Base-by-base conservation (phyloP, 352 stramenopile genomes). In the Phytophthora nicotianae region DNA sequence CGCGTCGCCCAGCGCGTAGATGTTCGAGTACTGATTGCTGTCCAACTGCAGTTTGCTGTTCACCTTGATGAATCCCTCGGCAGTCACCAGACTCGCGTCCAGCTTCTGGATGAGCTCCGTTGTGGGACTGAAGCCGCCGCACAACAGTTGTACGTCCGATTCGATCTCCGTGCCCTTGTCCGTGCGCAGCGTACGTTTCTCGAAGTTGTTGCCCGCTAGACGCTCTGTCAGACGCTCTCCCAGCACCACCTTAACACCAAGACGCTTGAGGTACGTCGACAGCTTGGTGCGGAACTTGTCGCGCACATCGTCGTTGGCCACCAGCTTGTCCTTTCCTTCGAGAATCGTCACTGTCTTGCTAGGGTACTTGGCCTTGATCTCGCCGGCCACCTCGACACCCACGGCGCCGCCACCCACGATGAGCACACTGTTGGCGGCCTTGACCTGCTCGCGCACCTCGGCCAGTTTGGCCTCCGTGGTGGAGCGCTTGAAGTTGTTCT, bases 261-360 rank as follows among this genome's bases (percentile, higher is more conserved):
- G 56, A 5, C 71, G 66, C 5, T 65, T 37, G 0, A 93, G 62
- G 14, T 61, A 38, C 11, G 32, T 38, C 32, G 32, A 38, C 32
- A 38, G 32, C 11, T 38, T 38, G 13, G 4, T 4, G 37, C 71
- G 72, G 51, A 93, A 89, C 60, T 81, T 86, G 45, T 88, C 68
- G 10, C 46, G 47, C 6, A 90, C 45, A 3, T 81, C 68, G 57
- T 75, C 72, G 9, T 53, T 55, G 0, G 63, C 48, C 5, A 89
- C 50, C 24, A 91, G 72, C 29, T 68, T 45, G 0, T 68, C 47
- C 6, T 71, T 66, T 5, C 54, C 59, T 0, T 88, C 70, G 7
- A 90, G 26, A 38, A 91, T 78, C 13, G 73, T 90, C 20, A 91
- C 79, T 2, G 62, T 70, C 54, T 91, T 91, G 38, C 33, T 53